Evolutionary conservation across 768 basidiomycete species (phyloP).

Genomic region (Sporobolomyces pararoseus): DNA sequence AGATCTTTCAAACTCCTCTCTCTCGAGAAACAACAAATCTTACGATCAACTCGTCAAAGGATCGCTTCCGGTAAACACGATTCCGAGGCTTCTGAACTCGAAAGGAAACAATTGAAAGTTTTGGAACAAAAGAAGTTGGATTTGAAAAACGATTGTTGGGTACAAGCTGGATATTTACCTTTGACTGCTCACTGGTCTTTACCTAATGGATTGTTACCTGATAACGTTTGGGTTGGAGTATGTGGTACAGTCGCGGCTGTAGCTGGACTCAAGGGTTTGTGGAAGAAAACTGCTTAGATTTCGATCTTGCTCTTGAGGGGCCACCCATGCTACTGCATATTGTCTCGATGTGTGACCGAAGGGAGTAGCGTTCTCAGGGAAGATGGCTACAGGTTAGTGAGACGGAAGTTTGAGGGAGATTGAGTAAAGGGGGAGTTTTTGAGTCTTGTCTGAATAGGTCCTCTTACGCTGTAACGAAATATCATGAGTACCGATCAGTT

Average conservation of each 20-base stretch:
- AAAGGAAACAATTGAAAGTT: constrained; percentile 46
- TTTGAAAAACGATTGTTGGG: constrained; percentile 66
- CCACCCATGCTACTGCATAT: too few species aligned
- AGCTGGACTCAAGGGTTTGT: constrained; percentile 32
- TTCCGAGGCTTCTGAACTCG: constrained; percentile 6
- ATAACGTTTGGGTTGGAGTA: constrained; percentile 38
- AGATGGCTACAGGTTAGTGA: too few species aligned
- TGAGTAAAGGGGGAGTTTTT: too few species aligned
- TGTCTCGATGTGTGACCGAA: too few species aligned
- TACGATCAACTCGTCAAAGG: constrained; percentile 49
- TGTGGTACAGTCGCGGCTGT: constrained; percentile 40
- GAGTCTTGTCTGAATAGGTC: too few species aligned
- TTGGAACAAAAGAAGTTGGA: constrained; percentile 62
- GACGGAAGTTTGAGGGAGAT: too few species aligned
- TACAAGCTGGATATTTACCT: constrained; percentile 73
- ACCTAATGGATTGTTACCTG: constrained; percentile 32
- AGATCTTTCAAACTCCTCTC: constrained; percentile 31
- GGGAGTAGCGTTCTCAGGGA: too few species aligned
- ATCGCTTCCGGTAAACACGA: constrained; percentile 39
- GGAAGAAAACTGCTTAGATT: constrained; percentile 39
- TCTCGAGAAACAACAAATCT: background rate
- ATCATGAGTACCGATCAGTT: background rate
- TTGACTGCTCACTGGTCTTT: constrained; percentile 73
- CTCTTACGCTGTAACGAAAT: background rate
- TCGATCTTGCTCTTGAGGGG: too few species aligned